These are phyloP conservation scores for Coriaria nepalensis DNA, from an alignment of 306 rosid genomes.

Conservation along the genomic window DNA sequence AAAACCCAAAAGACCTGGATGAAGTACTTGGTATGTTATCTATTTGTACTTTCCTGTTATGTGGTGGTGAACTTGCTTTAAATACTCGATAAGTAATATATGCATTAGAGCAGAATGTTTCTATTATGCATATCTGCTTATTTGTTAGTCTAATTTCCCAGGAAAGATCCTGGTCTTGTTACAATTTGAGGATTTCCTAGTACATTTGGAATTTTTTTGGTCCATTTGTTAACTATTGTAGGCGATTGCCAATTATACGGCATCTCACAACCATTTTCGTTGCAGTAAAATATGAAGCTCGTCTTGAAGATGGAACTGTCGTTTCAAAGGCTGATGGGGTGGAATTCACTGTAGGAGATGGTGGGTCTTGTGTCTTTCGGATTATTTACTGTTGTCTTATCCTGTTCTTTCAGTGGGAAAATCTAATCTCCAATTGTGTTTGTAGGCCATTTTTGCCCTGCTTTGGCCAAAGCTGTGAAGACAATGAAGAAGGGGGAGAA, in stretches of 20 bases:
- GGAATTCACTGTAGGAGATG: constrained; percentile 58
- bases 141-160: too few relatives aligned
- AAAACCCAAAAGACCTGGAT: constrained; percentile 60
- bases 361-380: constrained; percentile 18
- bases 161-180: too few relatives aligned
- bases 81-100: too few relatives aligned
- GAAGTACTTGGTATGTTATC: constrained; percentile 39
- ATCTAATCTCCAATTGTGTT: not conserved
- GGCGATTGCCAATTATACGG: too few relatives aligned
- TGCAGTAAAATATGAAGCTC: constrained; percentile 65
- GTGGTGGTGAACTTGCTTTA: too few relatives aligned
- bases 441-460: constrained; percentile 66
- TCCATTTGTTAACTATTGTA: too few relatives aligned
- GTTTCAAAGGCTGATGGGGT: constrained; percentile 61
- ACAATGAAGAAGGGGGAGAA: constrained; percentile 89
- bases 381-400: not conserved
- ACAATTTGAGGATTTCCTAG: too few relatives aligned
- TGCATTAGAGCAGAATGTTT: too few relatives aligned
- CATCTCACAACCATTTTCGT: not conserved
- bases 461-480: constrained; percentile 60
- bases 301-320: constrained; percentile 59
- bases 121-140: too few relatives aligned
- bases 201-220: too few relatives aligned
- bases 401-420: not conserved
- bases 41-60: not conserved